These are phyloP conservation scores for Helotiales sp. DNA, from an alignment of 2,329 filamentous ascomycete species.

Conservation along the genomic window DNA sequence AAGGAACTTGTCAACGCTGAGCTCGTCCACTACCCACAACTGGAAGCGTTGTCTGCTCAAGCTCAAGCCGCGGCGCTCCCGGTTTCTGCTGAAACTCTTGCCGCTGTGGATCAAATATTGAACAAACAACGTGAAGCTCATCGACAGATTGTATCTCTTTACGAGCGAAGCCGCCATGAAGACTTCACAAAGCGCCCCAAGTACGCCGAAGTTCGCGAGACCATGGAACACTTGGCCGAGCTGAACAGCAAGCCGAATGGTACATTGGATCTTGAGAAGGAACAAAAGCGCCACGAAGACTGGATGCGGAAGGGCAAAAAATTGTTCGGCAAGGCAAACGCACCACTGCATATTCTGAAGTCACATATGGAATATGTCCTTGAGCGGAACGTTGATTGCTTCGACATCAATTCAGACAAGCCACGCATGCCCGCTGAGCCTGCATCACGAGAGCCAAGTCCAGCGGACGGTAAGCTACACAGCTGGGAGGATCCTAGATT, in stretches of 20 bases:
- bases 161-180: constrained; percentile 73
- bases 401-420: constrained; percentile 83
- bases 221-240: constrained; percentile 85
- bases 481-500: constrained; percentile 66
- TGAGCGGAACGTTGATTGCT: constrained; percentile 87
- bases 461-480: constrained; percentile 55
- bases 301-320: constrained; percentile 99
- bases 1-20: constrained; percentile 93
- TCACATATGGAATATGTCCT: constrained; percentile 93
- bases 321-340: constrained; percentile 96
- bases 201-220: constrained; percentile 87
- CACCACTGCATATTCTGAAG: constrained; percentile 92
- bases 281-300: constrained; percentile 93
- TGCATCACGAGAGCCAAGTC: constrained; percentile 79
- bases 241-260: constrained; percentile 92
- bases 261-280: constrained; percentile 89
- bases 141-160: constrained; percentile 82
- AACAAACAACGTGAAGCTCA: constrained; percentile 96
- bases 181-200: constrained; percentile 82
- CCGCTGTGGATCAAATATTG: constrained; percentile 85
- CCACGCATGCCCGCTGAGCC: constrained; percentile 91
- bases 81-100: constrained; percentile 80
- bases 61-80: constrained; percentile 73
- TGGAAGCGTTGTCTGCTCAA: constrained; percentile 88
- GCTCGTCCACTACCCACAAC: constrained; percentile 88